Conservation (phyloP, 1,139 yeast genomes). For the Yamadazyma friedrichii region DNA sequence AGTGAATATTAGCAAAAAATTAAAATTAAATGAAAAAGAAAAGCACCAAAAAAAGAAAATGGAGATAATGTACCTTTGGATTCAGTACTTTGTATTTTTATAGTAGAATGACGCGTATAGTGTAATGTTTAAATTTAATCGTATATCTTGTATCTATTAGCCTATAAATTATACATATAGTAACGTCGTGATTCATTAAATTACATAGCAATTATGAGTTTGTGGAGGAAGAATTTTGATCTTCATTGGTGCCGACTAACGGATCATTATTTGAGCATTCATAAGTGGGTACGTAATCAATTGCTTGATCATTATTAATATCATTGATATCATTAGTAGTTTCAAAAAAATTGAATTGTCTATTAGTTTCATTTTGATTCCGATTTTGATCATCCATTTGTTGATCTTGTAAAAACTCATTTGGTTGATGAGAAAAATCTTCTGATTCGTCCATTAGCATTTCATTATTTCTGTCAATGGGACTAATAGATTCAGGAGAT, state of each 20-base stretch:
- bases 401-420: not conserved
- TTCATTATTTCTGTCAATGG: constrained; percentile 9
- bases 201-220: not conserved
- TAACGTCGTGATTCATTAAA: constrained; percentile 6
- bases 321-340: constrained; percentile 4
- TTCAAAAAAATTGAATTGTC: constrained; percentile 15
- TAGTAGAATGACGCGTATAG: constrained; percentile 1
- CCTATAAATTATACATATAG: constrained; percentile 4
- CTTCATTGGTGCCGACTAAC: constrained; percentile 13
- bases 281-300: constrained; percentile 42
- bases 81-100: constrained; percentile 1
- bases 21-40: not conserved
- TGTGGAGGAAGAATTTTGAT: not conserved
- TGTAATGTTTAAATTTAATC: not conserved
- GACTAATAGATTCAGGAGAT: constrained; percentile 16
- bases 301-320: constrained; percentile 20
- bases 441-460: constrained; percentile 6
- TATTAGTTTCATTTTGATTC: too few relatives aligned
- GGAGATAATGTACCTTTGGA: too few relatives aligned
- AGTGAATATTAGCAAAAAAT: not conserved
- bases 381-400: not conserved
- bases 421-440: not conserved
- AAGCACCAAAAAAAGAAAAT: not conserved
- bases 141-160: constrained; percentile 1
- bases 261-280: constrained; percentile 29